Evolutionary conservation across 1,139 yeast species (phyloP).

Genomic region (Hanseniaspora gamundiae): DNA sequence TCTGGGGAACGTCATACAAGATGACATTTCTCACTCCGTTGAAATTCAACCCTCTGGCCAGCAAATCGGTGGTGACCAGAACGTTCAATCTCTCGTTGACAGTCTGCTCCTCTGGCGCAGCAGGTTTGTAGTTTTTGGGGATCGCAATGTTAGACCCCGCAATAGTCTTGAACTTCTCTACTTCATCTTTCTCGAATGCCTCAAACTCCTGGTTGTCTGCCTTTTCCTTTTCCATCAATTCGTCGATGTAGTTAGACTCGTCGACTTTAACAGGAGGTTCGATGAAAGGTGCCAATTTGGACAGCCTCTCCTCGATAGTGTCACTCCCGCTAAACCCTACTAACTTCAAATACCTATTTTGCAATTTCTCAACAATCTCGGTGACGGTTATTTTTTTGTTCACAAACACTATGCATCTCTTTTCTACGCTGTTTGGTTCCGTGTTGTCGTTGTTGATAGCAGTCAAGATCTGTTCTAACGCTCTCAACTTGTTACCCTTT

Average conservation of each 20-base stretch:
- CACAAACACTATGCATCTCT: constrained; percentile 78
- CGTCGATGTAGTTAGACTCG: not conserved
- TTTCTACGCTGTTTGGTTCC: constrained; percentile 54
- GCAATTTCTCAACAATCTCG: constrained; percentile 42
- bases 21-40: constrained; percentile 71
- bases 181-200: constrained; percentile 24
- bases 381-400: constrained; percentile 57
- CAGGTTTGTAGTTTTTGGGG: constrained; percentile 3
- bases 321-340: constrained; percentile 58
- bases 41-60: constrained; percentile 86
- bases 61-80: constrained; percentile 77
- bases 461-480: constrained; percentile 77
- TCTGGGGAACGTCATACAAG: constrained; percentile 73
- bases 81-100: constrained; percentile 29
- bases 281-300: constrained; percentile 48
- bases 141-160: constrained; percentile 20
- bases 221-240: not conserved
- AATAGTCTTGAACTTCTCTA: constrained; percentile 10
- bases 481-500: constrained; percentile 70
- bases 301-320: constrained; percentile 43
- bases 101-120: constrained; percentile 22
- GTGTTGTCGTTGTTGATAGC: constrained; percentile 76
- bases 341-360: constrained; percentile 35
- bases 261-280: constrained; percentile 33
- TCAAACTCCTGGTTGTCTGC: constrained; percentile 14